Conservation (phyloP, 2,329 filamentous ascomycete genomes). For the Plenodomus tracheiphilus region DNA sequence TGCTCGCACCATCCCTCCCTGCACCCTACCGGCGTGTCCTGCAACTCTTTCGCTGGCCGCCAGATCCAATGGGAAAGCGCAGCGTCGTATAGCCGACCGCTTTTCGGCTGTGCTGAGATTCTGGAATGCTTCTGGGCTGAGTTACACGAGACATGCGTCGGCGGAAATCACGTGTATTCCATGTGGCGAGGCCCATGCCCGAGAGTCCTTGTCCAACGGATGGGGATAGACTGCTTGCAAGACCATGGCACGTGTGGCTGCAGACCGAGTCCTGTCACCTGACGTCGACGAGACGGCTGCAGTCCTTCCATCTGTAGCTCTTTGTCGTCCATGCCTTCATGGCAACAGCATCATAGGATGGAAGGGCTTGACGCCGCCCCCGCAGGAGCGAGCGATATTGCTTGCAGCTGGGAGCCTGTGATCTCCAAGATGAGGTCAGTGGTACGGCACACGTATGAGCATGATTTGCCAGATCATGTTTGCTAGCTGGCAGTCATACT, state of each 20-base stretch:
- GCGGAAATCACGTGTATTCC: not conserved
- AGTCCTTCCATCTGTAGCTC: not conserved
- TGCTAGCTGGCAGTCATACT: constrained; percentile 19
- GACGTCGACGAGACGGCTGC: not conserved
- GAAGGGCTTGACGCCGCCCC: not conserved
- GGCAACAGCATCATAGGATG: not conserved
- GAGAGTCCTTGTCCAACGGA: not conserved
- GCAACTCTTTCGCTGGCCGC: constrained; percentile 6
- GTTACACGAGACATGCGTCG: not conserved
- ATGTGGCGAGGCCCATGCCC: not conserved
- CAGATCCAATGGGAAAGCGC: constrained; percentile 6
- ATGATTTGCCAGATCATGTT: constrained; percentile 14
- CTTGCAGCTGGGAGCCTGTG: constrained; percentile 2
- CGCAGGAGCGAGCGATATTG: not conserved
- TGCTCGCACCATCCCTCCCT: constrained; percentile 12
- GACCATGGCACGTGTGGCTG: not conserved
- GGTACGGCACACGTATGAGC: constrained; percentile 5
- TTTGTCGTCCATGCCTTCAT: not conserved
- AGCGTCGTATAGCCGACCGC: constrained; percentile 2
- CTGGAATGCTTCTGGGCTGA: constrained; percentile 17
- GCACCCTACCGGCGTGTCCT: constrained; percentile 6
- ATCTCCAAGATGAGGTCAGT: constrained; percentile 16
- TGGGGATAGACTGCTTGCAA: not conserved
- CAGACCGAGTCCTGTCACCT: not conserved
- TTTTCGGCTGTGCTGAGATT: constrained; percentile 5